phyloP scores from a whole-genome alignment of 192 early-diverging fungal genomes.

The Dispira simplex region DNA sequence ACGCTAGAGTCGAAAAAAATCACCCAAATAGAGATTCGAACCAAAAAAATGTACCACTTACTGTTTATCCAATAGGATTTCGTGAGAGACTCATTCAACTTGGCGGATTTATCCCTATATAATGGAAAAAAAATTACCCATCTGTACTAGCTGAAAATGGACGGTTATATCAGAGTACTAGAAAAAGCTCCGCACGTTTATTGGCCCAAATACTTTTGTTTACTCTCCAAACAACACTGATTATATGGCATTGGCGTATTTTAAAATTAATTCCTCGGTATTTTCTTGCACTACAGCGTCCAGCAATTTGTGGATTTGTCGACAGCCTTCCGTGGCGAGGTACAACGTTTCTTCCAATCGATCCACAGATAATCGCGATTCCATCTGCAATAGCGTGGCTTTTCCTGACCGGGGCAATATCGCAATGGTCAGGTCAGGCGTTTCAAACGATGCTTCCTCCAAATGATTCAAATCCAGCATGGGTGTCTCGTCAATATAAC shows the following conservation, averaged over 20 bases:
- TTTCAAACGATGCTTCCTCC: conserved; percentile 71
- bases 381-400: conserved; percentile 71
- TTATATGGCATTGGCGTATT: conserved; percentile 16
- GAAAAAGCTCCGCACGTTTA: too few relatives aligned
- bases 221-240: too few relatives aligned
- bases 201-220: too few relatives aligned
- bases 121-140: too few relatives aligned
- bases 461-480: conserved; percentile 65
- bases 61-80: too few relatives aligned
- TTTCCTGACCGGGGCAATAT: conserved; percentile 68
- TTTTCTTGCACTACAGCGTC: conserved; percentile 28
- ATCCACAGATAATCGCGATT: conserved; percentile 75
- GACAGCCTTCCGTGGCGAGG: conserved; percentile 28
- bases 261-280: conserved; percentile 22
- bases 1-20: too few relatives aligned
- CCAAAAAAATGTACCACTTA: too few relatives aligned
- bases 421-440: conserved; percentile 79
- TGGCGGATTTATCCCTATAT: too few relatives aligned
- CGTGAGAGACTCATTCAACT: too few relatives aligned
- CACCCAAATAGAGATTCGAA: too few relatives aligned
- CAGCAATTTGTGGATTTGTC: conserved; percentile 27
- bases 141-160: too few relatives aligned
- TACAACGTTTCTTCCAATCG: conserved; percentile 28
- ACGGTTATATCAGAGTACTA: too few relatives aligned
- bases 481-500: conserved; percentile 61